Conservation (phyloP, 192 early-diverging fungal genomes). For the Irineochytrium annulatum region DNA sequence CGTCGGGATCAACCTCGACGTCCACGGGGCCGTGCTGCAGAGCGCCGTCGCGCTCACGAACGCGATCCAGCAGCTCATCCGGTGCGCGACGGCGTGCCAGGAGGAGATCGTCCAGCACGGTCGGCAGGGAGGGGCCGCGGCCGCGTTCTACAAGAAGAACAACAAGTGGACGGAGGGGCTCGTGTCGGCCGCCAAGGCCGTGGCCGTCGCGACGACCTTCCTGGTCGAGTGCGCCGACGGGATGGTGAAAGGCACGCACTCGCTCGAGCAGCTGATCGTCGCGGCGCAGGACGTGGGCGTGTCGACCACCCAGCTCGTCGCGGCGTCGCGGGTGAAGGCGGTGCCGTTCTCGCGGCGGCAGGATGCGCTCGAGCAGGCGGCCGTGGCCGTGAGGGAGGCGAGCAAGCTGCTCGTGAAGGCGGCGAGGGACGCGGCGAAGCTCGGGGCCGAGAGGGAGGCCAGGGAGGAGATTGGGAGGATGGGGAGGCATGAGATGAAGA, state of each 20-base stretch:
- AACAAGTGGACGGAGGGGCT: constrained; percentile 99
- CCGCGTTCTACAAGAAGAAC: constrained; percentile 98
- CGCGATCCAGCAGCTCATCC: constrained; percentile 90
- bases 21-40: constrained; percentile 86
- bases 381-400: constrained; percentile 89
- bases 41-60: constrained; percentile 89
- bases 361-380: constrained; percentile 87
- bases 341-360: constrained; percentile 89
- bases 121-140: constrained; percentile 66
- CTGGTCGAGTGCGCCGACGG: constrained; percentile 96
- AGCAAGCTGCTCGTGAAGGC: constrained; percentile 86
- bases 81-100: constrained; percentile 90
- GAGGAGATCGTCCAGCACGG: constrained; percentile 96
- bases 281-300: constrained; percentile 95
- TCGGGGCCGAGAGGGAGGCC: constrained; percentile 45
- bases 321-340: constrained; percentile 93
- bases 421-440: constrained; percentile 77
- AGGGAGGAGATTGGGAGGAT: constrained; percentile 67
- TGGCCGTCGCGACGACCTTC: constrained; percentile 86
- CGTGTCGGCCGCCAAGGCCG: constrained; percentile 92
- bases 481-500: constrained; percentile 90
- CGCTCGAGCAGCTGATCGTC: constrained; percentile 94
- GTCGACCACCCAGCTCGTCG: constrained; percentile 93
- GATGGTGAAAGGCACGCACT: constrained; percentile 82
- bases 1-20: constrained; percentile 75